Evolutionary conservation across 805 yeast genomes (phyloP), one percentile per base, ranked within the genome.

Genomic region (Pichia nanzhaoensis): DNA sequence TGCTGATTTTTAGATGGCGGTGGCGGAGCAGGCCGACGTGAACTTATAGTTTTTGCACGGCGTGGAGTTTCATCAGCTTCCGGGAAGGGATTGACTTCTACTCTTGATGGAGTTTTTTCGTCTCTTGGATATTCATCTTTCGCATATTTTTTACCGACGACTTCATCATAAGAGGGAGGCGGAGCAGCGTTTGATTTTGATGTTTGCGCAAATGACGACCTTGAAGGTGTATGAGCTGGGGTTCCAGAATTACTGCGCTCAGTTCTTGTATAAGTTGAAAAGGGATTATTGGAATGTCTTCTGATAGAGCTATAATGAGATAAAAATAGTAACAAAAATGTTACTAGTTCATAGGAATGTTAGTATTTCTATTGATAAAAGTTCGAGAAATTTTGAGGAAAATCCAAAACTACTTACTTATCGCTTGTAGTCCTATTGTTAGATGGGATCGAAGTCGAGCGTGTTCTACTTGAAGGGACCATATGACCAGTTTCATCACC

Each of bases 131-230:
- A 77, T 47, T 73, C 77, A 22, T 59, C 48, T 35, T 57, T 64
- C 10, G 65, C 56, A 27, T 64, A 61, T 21, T 69, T 70, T 16
- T 66, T 60, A n/a, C 78, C 78, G 2, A 86, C 80, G 18, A 73
- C 83, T 53, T 82, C 89, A 51, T 80, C 85, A 56, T 82, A 82
- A 0, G 87, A 70, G 7, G 89, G 88, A 5, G 90, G 88, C 7
- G 87, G 86, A 16, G 56, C 43, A 33, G 28, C 20, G n/a, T 30
- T 28, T 17, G 37, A 14, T 39, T 34, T n/a, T 27, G 31, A 7
- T 20, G 24, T 19, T 18, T 32, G 41, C 6, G 45, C 22, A 18
- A 21, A 34, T 8, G 41, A 16, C n/a, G 34, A 27, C 28, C 33
- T 40, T 18, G 45, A 19, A 21, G 48, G 41, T 12, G 41, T 42